Conservation (phyloP, 805 yeast species). For the Starmera caribaea region DNA sequence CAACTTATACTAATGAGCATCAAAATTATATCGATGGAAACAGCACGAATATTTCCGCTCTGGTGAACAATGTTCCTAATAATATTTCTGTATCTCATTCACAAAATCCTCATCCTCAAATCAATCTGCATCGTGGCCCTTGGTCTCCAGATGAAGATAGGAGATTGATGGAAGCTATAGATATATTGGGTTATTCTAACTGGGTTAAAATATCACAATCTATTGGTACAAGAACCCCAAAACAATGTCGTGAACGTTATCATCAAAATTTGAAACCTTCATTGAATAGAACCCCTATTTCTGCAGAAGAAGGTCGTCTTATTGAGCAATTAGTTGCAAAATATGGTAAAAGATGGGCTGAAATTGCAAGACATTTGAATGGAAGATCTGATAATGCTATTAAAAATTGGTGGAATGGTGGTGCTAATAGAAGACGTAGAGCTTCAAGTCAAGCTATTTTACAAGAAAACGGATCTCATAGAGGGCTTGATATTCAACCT, state of each 20-base stretch:
- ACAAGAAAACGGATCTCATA: slow-evolving; percentile 1
- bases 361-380: slow-evolving; percentile 76
- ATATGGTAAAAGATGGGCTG: slow-evolving; percentile 91
- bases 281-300: slow-evolving; percentile 71
- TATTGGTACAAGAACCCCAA: slow-evolving; percentile 73
- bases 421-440: slow-evolving; percentile 74
- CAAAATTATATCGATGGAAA: no score
- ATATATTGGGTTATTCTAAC: slow-evolving; percentile 67
- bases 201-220: slow-evolving; percentile 82
- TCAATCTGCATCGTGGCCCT: slow-evolving; percentile 54
- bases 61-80: no score
- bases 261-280: slow-evolving; percentile 87
- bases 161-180: slow-evolving; percentile 57
- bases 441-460: slow-evolving; percentile 24
- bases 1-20: no score
- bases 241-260: slow-evolving; percentile 85
- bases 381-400: slow-evolving; percentile 89
- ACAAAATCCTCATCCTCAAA: not conserved
- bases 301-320: slow-evolving; percentile 72
- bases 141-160: slow-evolving; percentile 86
- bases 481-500: slow-evolving; percentile 5
- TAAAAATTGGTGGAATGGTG: slow-evolving; percentile 96
- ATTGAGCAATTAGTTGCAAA: slow-evolving; percentile 72
- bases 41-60: no score
- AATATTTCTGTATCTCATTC: not conserved